Evolutionary conservation across 2,329 filamentous ascomycete genomes (phyloP), one percentile per base, ranked within the genome.

Genomic region (Dichotomopilus funicola): DNA sequence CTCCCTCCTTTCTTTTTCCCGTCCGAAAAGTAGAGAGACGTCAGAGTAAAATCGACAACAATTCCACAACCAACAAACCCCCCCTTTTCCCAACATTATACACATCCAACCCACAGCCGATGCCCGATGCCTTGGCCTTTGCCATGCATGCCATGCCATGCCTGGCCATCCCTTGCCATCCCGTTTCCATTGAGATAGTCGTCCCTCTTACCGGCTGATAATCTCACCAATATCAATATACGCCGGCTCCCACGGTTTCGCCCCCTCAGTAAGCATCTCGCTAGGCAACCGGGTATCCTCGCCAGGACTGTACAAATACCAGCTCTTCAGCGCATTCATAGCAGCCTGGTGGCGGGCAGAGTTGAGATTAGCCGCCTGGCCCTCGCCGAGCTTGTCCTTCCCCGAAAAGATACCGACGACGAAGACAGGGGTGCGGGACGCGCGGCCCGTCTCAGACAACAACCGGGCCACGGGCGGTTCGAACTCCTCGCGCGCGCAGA

Each of bases 401-500:
- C 92, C 94, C 63, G 88, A 95, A 75, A 88, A 99, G 59, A 99
- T 91, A 56, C 92, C 94, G 11, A 99, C 91, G 35, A 96, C 85
- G 67, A 87, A 97, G 12, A 99, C 94, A 12, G 94, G 92, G 57
- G 88, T 88, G 69, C 88, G 83, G 65, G 88, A 94, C 63, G 81
- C 71, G 56, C 94, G 84, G 69, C 94, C 94, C 3, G 94, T 97
- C 76, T 99, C 94, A 65, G 86, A 89, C 64, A 96, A 80, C 53
- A 99, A 81, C 55, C 91, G 83, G 12, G 94, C 94, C 33, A 96
- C 81, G 0, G 94, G 94, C 7, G 83, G 71, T 64, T 95, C 89
- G 71, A 97, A 97, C 61, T 88, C 86, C 75, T 99, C 94, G 58
- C 94, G 80, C 5, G 85, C 85, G 73, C 94, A 99, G 44, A 99